Base-by-base conservation (phyloP, 2,329 filamentous ascomycete genomes). In the Plectosphaerella cucumerina region DNA sequence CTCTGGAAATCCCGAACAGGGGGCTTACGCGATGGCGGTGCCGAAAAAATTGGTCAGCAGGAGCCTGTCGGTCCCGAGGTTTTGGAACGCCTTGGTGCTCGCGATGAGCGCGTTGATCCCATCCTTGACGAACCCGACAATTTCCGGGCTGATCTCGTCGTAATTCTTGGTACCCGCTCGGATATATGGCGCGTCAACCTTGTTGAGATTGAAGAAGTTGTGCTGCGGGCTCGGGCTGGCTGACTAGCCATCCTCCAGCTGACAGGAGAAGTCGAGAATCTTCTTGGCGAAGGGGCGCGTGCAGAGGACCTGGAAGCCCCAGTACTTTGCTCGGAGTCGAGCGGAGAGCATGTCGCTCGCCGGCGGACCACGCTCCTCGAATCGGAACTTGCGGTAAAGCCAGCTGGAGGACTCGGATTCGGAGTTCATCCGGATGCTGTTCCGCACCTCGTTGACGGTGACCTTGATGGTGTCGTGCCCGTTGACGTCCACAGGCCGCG, bases 31-130 rank as follows among this genome's bases (percentile, higher is more conserved):
- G 76, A 97, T 93, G 55, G 91, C 88, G 17, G 93, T 97, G 48
- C 93, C 92, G 69, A 96, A 96, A 21, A 96, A 86, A 61, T 97
- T 97, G n/a, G 93, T 97, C 50, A 97, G 85, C 48, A 97, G 86
- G 9, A 89, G 82, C 26, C 90, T 82, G 54, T 80, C 70, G n/a
- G 72, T 69, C 15, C 81, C 74, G 23, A 89, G 76, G 2, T 76
- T 75, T 55, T 87, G 77, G 64, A 97, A 96, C 1, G 91, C 90
- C 50, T 84, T 80, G 0, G 93, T 97, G 65, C 93, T 97, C 63
- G 87, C 78, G 49, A 96, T 84, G 1, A 96, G 82, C 6, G 90
- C 89, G 42, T 83, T 74, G 50, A 94, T 80, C 53, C 87, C 90
- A 56, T 74, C 76, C 46, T 69, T 68, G 14, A 85, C 85, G 53